Evolutionary conservation across 495 filamentous ascomycete species (phyloP), one percentile per base, ranked within the genome.

Genomic region (Trichocladium uniseriatum): DNA sequence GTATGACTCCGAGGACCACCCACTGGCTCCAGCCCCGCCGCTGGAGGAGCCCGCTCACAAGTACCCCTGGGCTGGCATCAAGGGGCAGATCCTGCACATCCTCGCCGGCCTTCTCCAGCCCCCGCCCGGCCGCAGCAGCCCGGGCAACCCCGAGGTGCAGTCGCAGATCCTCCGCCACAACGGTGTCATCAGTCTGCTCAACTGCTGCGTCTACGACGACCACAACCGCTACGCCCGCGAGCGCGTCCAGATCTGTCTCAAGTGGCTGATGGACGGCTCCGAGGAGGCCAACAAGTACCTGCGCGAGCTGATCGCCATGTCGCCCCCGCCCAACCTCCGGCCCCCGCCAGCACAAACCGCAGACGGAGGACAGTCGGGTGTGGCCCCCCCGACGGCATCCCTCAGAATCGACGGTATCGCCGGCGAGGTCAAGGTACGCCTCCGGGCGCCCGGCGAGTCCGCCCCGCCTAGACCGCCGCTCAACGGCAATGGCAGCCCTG

Each of bases 1-100:
- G 47, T 61, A 72, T 66, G 66, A 79, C 56, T 53, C 62, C 45
- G 51, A 57, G 29, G 58, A 79, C 59, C 69, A 58, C 29, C 65
- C 64, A 0, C 79, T 60, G 60, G 81, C 65, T 15, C 74, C 63
- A 43, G 78, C 75, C 13, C 82, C 76, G n/a, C 82, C 82, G 40
- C 78, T 78, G 31, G 73, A 76, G 38, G 87, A 92, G 49, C 82
- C 87, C 38, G 87, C 89, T 0, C 82, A 86, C 31, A 85, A 94
- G 55, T 96, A 94, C 61, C 85, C 92, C 47, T 96, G 89, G 89
- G 74, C 84, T 31, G 92, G 90, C 49, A 81, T 96, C 54, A 96
- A 96, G 70, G 89, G 88, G 53, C 82, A 94, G 40, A 84, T 92
- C 20, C 81, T 96, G 4, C 81, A 90, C 44, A 89, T 95, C 19